These are phyloP conservation scores for Didymella exigua DNA, from an alignment of 2,329 filamentous ascomycete species.

Conservation along the genomic window DNA sequence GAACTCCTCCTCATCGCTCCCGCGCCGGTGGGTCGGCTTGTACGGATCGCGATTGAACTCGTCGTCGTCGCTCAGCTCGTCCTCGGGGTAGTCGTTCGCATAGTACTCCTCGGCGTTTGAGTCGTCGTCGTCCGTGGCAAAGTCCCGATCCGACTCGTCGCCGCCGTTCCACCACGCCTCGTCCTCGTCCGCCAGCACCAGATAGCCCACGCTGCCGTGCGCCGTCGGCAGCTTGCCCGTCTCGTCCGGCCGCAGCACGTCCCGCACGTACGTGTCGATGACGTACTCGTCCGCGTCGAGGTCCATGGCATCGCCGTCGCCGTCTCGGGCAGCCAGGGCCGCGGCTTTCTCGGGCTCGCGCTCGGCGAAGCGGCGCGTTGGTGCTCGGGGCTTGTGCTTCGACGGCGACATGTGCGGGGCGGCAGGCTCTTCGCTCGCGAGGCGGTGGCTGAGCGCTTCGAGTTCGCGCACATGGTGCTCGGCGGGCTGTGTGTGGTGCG, in stretches of 20 bases:
- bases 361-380: constrained; percentile 42
- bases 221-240: constrained; percentile 31
- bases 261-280: constrained; percentile 66
- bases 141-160: constrained; percentile 59
- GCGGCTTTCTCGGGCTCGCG: constrained; percentile 40
- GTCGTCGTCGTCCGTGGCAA: constrained; percentile 66
- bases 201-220: constrained; percentile 48
- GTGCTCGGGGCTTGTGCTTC: constrained; percentile 45
- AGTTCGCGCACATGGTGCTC: constrained; percentile 40
- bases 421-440: constrained; percentile 35
- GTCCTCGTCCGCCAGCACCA: constrained; percentile 58
- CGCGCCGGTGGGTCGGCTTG: constrained; percentile 44
- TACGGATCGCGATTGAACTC: constrained; percentile 60
- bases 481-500: constrained; percentile 21
- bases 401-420: constrained; percentile 19
- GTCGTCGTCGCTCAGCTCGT: constrained; percentile 75
- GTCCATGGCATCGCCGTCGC: constrained; percentile 43
- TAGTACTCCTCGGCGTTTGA: constrained; percentile 78
- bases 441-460: constrained; percentile 40
- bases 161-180: constrained; percentile 64
- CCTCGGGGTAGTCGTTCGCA: constrained; percentile 79
- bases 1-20: constrained; percentile 51
- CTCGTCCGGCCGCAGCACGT: constrained; percentile 47
- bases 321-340: constrained; percentile 18
- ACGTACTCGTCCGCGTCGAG: constrained; percentile 59